Percentiles rank a stretch among this genome's conserved stretches.
These are phyloP conservation scores for Zymoseptoria brevis DNA, from an alignment of 2,329 filamentous ascomycete species.

Conservation along the genomic window DNA sequence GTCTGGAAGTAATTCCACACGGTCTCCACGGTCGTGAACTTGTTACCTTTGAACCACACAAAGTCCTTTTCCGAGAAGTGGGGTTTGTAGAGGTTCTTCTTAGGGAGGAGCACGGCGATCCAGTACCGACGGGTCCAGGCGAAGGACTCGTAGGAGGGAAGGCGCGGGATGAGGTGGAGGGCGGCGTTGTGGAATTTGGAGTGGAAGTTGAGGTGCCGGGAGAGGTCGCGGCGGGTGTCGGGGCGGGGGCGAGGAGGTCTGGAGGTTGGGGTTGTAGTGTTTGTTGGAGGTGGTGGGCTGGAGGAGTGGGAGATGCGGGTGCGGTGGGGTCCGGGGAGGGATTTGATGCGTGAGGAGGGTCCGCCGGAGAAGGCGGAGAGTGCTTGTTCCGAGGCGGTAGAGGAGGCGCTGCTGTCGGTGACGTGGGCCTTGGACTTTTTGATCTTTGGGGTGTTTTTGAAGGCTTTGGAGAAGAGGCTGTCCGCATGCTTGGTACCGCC, in stretches of 20 bases:
- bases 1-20: slow-evolving; percentile 22
- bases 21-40: slow-evolving; percentile 26
- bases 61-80: slow-evolving; percentile 16
- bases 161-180: slow-evolving; percentile 13
- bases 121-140: slow-evolving; percentile 24
- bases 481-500: neutral
- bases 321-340: neutral
- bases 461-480: neutral
- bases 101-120: slow-evolving; percentile 25
- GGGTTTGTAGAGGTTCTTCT: slow-evolving; percentile 5
- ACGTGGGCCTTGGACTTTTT: neutral
- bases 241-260: slow-evolving; percentile 3
- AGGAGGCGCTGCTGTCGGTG: slow-evolving; percentile 6
- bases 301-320: slow-evolving; percentile 1
- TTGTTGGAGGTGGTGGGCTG: slow-evolving; percentile 7
- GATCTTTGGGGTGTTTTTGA: neutral
- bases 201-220: slow-evolving; percentile 9
- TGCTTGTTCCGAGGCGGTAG: neutral
- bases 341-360: neutral
- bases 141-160: slow-evolving; percentile 8
- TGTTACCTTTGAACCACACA: slow-evolving; percentile 29
- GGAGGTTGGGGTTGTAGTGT: neutral
- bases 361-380: neutral
- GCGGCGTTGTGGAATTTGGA: slow-evolving; percentile 20
- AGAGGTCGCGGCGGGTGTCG: slow-evolving; percentile 16